phyloP scores from a whole-genome alignment of 2,329 filamentous ascomycete species.

The Neofusicoccum ribis region DNA sequence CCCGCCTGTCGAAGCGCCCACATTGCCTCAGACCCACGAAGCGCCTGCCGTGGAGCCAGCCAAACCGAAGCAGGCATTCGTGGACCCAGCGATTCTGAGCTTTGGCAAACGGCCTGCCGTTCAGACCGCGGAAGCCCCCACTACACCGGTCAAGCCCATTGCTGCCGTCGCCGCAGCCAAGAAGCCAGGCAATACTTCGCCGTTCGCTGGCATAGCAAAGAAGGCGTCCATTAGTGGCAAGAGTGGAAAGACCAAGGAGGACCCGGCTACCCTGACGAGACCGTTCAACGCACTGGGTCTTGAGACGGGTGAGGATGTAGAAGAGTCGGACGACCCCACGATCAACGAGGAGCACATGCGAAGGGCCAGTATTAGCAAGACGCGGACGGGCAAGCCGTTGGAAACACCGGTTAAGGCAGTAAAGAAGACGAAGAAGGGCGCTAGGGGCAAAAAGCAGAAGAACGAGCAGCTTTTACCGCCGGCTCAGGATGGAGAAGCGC shows the following conservation, averaged over 20 bases:
- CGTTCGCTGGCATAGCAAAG: slow-evolving; percentile 37
- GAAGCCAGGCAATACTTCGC: slow-evolving; percentile 38
- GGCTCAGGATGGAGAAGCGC: slow-evolving; percentile 33
- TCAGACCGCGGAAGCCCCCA: slow-evolving; percentile 34
- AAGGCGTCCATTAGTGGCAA: slow-evolving; percentile 27
- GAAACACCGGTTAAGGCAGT: slow-evolving; percentile 38
- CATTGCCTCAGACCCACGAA: background rate
- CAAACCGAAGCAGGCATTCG: slow-evolving; percentile 53
- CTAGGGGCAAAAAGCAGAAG: slow-evolving; percentile 48
- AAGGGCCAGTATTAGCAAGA: slow-evolving; percentile 41
- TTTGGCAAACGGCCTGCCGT: slow-evolving; percentile 47
- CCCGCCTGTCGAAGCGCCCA: slow-evolving; percentile 28
- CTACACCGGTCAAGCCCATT: slow-evolving; percentile 46
- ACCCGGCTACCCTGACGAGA: slow-evolving; percentile 40
- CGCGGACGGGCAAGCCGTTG: slow-evolving; percentile 43
- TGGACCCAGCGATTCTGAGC: slow-evolving; percentile 83
- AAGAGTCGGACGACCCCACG: slow-evolving; percentile 37
- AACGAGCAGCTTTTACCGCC: slow-evolving; percentile 23
- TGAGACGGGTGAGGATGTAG: slow-evolving; percentile 35
- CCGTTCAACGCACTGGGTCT: slow-evolving; percentile 43
- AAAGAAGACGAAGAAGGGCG: slow-evolving; percentile 48
- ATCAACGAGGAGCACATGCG: slow-evolving; percentile 28
- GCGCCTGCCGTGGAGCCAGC: slow-evolving; percentile 19
- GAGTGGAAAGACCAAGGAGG: slow-evolving; percentile 31
- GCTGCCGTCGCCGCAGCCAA: slow-evolving; percentile 33